Base-by-base conservation (phyloP, 2,329 filamentous ascomycete species). In the Fusarium multiceps region DNA sequence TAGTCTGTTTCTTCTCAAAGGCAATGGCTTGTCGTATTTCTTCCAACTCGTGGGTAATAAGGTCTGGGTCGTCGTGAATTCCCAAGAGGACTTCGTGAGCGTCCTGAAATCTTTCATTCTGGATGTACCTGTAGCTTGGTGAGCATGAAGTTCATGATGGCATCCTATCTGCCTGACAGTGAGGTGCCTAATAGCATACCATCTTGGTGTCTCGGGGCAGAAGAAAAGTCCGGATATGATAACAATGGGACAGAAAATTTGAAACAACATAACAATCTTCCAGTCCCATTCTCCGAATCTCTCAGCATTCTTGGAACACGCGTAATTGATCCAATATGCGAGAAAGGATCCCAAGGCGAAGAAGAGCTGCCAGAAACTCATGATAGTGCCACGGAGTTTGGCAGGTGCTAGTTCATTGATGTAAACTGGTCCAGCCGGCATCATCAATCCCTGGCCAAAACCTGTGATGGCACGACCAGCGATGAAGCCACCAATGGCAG, bases 231-330 rank as follows among this genome's bases (percentile, higher is more conserved):
- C 83, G 3, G 78, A 69, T 14, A 90, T 79, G 75, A 92, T 89
- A 59, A 92, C 74, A 40, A 84, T 61, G 1, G 90, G 90, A 27
- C 91, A 85, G 14, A 92, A 78, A 34, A 91, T 82, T 77, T 92
- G 90, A 81, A 92, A 92, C 62, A 93, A 88, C 66, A 92, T 87
- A 13, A 92, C 88, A 80, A 91, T 86, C 72, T 86, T 88, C 90
- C 90, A 92, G 77, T 92, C 89, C 90, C 90, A 92, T 68, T 92
- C 83, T 23, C 89, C 90, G 6, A 92, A 84, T 14, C 69, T 80
- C 27, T 80, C 70, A 25, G 81, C 80, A 77, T 90, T 80, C 71
- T 88, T 82, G 42, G 84, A 84, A 75, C 87, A 87, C 7, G 85
- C 89, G 71, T 86, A 92, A 74, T 88, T 89, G 74, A 91, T 87